These are phyloP conservation scores for Gossypium schwendimanii DNA, from an alignment of 441 rosid species.

Conservation along the genomic window DNA sequence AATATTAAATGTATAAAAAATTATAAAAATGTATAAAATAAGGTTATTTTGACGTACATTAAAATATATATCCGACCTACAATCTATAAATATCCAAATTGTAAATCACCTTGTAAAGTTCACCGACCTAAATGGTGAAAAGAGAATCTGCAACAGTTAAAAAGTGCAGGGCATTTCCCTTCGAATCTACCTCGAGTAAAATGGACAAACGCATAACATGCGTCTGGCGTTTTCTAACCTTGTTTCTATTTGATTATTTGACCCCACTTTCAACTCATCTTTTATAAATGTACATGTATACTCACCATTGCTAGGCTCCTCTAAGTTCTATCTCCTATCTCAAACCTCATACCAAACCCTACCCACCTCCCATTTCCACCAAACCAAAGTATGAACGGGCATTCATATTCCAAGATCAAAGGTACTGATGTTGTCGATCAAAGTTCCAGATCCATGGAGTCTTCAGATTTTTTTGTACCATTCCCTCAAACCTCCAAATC, in stretches of 20 bases:
- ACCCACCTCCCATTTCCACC: background rate
- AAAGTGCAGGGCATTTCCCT: background rate
- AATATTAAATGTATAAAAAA: no score
- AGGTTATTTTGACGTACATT: no score
- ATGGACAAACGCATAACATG: background rate
- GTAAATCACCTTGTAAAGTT: background rate
- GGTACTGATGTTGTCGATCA: constrained; percentile 1
- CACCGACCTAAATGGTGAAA: background rate
- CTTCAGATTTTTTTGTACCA: constrained; percentile 23
- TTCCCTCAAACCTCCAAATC: constrained; percentile 16
- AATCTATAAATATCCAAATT: no score
- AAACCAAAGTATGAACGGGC: constrained; percentile 38
- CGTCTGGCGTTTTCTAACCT: background rate
- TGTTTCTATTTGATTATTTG: background rate
- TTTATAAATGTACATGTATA: background rate
- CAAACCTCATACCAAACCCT: background rate
- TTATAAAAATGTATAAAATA: no score
- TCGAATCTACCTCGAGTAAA: background rate
- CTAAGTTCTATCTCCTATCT: background rate
- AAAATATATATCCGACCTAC: no score
- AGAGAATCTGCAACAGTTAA: background rate
- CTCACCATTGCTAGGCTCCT: background rate
- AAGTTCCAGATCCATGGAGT: constrained; percentile 36
- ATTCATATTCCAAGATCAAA: constrained; percentile 61
- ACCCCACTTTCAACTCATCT: constrained; percentile 6